Evolutionary conservation across 2,329 filamentous ascomycete genomes (phyloP).

Genomic region (Fonsecaea erecta): DNA sequence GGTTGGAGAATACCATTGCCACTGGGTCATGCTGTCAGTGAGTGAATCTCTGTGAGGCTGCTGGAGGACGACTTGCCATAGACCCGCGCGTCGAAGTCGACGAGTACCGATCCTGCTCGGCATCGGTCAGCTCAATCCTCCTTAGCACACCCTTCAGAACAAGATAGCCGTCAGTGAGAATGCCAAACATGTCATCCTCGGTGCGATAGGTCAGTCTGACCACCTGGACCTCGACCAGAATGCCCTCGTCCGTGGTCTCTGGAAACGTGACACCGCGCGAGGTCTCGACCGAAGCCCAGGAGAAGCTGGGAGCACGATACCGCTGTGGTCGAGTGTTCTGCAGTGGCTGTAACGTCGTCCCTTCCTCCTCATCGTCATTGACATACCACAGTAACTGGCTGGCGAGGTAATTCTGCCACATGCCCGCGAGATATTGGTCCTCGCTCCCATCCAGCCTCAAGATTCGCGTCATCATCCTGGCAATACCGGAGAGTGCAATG

Average conservation of each 20-base stretch:
- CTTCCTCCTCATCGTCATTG: too few species aligned
- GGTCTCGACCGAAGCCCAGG: constrained; percentile 25
- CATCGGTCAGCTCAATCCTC: constrained; percentile 20
- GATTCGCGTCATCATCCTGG: too few species aligned
- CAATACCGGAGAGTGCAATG: too few species aligned
- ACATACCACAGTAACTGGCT: too few species aligned
- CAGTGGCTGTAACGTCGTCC: too few species aligned
- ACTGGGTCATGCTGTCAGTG: background rate
- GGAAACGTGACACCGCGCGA: constrained; percentile 12
- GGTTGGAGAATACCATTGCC: background rate
- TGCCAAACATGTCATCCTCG: constrained; percentile 15
- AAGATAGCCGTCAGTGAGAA: constrained; percentile 21
- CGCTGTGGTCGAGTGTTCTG: too few species aligned
- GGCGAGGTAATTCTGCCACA: too few species aligned
- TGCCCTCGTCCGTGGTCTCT: constrained; percentile 14
- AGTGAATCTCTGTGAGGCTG: background rate
- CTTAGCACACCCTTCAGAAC: constrained; percentile 16
- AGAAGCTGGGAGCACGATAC: constrained; percentile 5
- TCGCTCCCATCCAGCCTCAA: too few species aligned
- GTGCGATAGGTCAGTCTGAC: constrained; percentile 17
- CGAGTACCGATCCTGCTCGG: background rate
- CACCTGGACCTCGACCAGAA: constrained; percentile 16
- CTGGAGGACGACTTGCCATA: background rate
- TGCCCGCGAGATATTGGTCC: too few species aligned
- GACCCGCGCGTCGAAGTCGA: background rate